These are phyloP conservation scores for Truncatella angustata DNA, from an alignment of 2,329 filamentous ascomycete genomes.

Conservation along the genomic window DNA sequence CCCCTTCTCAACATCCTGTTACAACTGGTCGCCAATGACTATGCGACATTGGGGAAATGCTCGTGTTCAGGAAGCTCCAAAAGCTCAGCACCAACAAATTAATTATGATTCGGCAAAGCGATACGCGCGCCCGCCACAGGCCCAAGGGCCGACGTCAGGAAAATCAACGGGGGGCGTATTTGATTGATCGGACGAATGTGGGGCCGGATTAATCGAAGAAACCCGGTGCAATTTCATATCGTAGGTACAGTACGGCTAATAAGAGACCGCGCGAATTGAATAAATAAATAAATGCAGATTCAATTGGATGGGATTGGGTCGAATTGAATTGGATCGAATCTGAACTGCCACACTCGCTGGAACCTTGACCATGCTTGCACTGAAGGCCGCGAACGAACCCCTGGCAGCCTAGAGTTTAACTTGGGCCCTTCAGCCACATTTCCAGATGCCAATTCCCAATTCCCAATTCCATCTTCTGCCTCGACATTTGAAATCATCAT, in stretches of 20 bases:
- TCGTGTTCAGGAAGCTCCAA: neutral
- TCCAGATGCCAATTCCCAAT: too few relatives aligned
- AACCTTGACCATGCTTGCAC: too few relatives aligned
- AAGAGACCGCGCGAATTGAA: too few relatives aligned
- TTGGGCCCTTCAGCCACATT: constrained; percentile 24
- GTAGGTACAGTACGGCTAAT: neutral
- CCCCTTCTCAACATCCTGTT: constrained; percentile 29
- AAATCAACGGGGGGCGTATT: neutral
- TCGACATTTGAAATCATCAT: constrained; percentile 2
- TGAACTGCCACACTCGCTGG: too few relatives aligned
- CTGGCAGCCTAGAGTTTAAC: too few relatives aligned
- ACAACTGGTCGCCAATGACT: constrained; percentile 12
- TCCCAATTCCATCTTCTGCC: constrained; percentile 12
- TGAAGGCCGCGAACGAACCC: too few relatives aligned
- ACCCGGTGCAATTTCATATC: too few relatives aligned
- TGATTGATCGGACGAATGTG: neutral
- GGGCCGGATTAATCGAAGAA: too few relatives aligned
- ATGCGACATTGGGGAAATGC: constrained; percentile 19
- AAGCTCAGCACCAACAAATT: too few relatives aligned
- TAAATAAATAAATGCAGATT: too few relatives aligned
- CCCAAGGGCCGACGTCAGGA: neutral
- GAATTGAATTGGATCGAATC: neutral
- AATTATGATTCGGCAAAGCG: too few relatives aligned
- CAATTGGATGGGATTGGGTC: neutral
- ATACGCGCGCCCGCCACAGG: neutral